These are phyloP conservation scores for Fusarium burgessii DNA, from an alignment of 2,329 filamentous ascomycete species.

Conservation along the genomic window DNA sequence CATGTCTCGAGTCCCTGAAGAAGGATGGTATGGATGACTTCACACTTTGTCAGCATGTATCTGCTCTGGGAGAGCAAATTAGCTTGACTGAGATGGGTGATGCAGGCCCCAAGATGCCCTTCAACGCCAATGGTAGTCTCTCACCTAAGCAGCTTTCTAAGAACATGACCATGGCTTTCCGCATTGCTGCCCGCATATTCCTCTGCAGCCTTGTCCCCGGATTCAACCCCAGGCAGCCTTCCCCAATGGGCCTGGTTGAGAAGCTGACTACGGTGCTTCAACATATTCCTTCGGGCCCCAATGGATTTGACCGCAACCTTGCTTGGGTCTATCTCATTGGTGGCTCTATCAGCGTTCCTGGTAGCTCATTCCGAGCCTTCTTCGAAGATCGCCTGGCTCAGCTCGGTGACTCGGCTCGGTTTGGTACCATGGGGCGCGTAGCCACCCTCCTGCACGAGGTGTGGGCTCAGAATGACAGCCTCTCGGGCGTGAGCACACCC, in stretches of 20 bases:
- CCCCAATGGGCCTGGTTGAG: conserved; percentile 80
- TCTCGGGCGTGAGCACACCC: conserved; percentile 53
- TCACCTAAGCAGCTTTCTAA: conserved; percentile 84
- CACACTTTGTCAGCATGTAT: conserved; percentile 88
- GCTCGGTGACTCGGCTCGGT: conserved; percentile 80
- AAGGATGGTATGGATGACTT: conserved; percentile 85
- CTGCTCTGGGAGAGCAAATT: conserved; percentile 87
- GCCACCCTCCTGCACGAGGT: conserved; percentile 82
- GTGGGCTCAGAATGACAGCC: conserved; percentile 81
- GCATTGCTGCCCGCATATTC: conserved; percentile 92
- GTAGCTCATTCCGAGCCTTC: conserved; percentile 80
- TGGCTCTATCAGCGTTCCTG: conserved; percentile 79
- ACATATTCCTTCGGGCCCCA: conserved; percentile 82
- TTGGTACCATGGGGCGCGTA: conserved; percentile 89
- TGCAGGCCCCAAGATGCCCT: conserved; percentile 68
- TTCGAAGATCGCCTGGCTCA: conserved; percentile 80
- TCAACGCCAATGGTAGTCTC: conserved; percentile 78
- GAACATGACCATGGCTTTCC: conserved; percentile 93
- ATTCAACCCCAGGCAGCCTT: conserved; percentile 79
- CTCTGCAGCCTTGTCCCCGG: conserved; percentile 95
- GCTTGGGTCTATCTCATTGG: conserved; percentile 94
- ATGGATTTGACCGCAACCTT: conserved; percentile 89
- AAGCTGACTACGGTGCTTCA: conserved; percentile 82
- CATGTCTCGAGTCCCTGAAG: conserved; percentile 93
- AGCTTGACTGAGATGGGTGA: conserved; percentile 79